These are phyloP conservation scores for Schwanniomyces occidentalis DNA, from an alignment of 805 yeast genomes.

Conservation along the genomic window DNA sequence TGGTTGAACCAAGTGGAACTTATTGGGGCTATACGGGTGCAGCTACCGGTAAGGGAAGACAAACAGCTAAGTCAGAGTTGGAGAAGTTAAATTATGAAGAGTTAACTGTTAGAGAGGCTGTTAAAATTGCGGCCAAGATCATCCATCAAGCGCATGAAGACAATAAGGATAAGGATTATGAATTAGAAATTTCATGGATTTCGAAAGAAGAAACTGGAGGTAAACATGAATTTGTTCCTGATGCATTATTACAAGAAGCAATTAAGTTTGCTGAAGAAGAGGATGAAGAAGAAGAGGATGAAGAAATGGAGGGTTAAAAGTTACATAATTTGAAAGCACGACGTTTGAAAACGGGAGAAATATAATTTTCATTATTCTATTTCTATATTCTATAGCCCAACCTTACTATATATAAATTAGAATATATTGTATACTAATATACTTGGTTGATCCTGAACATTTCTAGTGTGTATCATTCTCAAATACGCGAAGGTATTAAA, in stretches of 20 bases:
- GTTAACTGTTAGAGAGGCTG: slow-evolving; percentile 76
- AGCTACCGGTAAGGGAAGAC: slow-evolving; percentile 98
- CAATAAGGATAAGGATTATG: slow-evolving; percentile 95
- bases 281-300: slow-evolving; percentile 73
- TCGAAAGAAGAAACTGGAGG: slow-evolving; percentile 76
- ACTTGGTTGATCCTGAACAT: too few relatives aligned
- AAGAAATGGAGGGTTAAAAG: slow-evolving; percentile 46
- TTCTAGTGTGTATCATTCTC: too few relatives aligned
- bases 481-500: too few relatives aligned
- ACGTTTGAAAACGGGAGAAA: too few relatives aligned
- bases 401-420: background rate
- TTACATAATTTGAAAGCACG: too few relatives aligned
- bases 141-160: slow-evolving; percentile 95
- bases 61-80: slow-evolving; percentile 93
- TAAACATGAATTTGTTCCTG: slow-evolving; percentile 76
- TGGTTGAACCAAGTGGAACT: slow-evolving; percentile 96
- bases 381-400: too few relatives aligned
- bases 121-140: slow-evolving; percentile 91
- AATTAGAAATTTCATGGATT: slow-evolving; percentile 91
- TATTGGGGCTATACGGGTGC: slow-evolving; percentile 98
- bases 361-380: too few relatives aligned
- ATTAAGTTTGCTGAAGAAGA: slow-evolving; percentile 80
- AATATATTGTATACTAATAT: too few relatives aligned
- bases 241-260: slow-evolving; percentile 79
- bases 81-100: slow-evolving; percentile 81